Conservation (phyloP, 306 rosid species). For the Chamaecrista fasciculata region DNA sequence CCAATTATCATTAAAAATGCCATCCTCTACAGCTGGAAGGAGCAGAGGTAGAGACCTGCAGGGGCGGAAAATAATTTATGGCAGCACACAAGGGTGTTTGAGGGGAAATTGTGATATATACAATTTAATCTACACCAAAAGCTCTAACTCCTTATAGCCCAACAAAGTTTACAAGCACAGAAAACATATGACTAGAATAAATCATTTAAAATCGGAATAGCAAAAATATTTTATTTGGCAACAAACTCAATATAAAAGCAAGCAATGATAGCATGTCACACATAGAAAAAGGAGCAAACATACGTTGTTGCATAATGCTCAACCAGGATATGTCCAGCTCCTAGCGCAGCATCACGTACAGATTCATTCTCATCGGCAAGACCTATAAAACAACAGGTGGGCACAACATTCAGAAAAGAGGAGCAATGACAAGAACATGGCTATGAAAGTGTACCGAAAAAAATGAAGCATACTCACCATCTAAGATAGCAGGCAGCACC, state of each 20-base stretch:
- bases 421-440: constrained; percentile 1
- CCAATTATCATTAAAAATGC: constrained; percentile 94
- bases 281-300: constrained; percentile 32
- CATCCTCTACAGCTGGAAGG: constrained; percentile 97
- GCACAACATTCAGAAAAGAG: constrained; percentile 3
- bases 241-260: background rate
- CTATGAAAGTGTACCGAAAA: background rate
- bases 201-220: background rate
- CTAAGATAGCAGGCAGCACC: constrained; percentile 93
- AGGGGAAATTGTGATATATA: background rate
- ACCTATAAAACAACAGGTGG: constrained; percentile 43
- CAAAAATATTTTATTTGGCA: background rate
- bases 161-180: background rate
- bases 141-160: background rate
- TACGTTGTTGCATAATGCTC: constrained; percentile 99
- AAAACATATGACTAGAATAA: background rate
- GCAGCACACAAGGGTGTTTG: constrained; percentile 3
- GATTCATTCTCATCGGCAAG: constrained; percentile 99
- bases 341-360: constrained; percentile 96
- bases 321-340: constrained; percentile 95
- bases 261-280: background rate
- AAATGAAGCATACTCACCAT: constrained; percentile 48
- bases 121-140: constrained; percentile 5
- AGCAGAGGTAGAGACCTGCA: constrained; percentile 89
- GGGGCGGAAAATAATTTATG: background rate